These are phyloP conservation scores for Sporobolomyces roseus DNA, from an alignment of 768 basidiomycete genomes.

Conservation along the genomic window DNA sequence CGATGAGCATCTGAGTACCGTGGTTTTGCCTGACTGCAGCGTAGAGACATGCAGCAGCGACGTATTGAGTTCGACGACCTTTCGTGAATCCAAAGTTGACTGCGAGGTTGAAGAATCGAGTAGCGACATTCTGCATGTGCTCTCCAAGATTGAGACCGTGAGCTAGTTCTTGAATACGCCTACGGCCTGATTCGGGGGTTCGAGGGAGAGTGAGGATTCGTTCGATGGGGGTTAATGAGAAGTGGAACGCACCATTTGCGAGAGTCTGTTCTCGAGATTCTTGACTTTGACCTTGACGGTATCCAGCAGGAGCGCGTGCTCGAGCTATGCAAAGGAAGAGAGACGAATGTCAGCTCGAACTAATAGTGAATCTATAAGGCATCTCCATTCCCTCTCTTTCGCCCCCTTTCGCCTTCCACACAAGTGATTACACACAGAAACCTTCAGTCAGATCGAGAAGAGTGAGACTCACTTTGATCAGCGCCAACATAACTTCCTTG, in stretches of 20 bases:
- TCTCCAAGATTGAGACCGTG: conserved; percentile 73
- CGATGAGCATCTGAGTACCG: conserved; percentile 95
- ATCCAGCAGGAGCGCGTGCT: conserved; percentile 51
- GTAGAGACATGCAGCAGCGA: conserved; percentile 93
- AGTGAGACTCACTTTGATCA: conserved; percentile 69
- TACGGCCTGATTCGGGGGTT: conserved; percentile 55
- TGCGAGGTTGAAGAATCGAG: conserved; percentile 84
- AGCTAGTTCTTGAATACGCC: conserved; percentile 77
- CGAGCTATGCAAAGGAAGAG: conserved; percentile 56
- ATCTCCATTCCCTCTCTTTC: too few species aligned
- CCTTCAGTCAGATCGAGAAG: conserved; percentile 1
- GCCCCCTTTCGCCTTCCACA: too few species aligned
- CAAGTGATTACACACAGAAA: too few species aligned
- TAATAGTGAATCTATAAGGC: too few species aligned
- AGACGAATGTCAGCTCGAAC: background rate
- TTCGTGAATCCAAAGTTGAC: conserved; percentile 91
- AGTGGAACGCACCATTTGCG: conserved; percentile 64
- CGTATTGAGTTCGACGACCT: conserved; percentile 84
- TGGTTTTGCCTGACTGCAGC: conserved; percentile 87
- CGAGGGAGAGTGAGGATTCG: background rate
- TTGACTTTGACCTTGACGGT: conserved; percentile 55
- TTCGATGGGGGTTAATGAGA: background rate
- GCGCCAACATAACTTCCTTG: conserved; percentile 88
- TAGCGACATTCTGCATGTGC: conserved; percentile 71
- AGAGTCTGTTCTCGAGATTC: conserved; percentile 90